Evolutionary conservation across 176 grass and related monocot genomes (phyloP).

Genomic region (Oryza coarctata): DNA sequence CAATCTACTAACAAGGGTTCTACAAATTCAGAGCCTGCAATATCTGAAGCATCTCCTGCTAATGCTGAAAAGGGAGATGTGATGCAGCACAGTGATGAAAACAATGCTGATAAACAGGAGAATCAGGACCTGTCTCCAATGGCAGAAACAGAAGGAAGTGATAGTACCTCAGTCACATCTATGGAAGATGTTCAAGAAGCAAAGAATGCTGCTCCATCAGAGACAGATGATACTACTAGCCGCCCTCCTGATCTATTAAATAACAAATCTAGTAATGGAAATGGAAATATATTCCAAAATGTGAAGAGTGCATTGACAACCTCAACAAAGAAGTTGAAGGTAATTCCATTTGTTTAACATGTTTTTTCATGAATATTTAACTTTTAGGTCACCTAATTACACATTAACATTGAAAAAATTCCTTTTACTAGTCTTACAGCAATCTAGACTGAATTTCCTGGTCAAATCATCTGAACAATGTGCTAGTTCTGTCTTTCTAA

Average conservation of each 20-base stretch:
- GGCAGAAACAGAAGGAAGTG: conserved; percentile 34
- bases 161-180: conserved; percentile 35
- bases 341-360: not conserved
- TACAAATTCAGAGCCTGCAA: conserved; percentile 28
- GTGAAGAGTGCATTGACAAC: conserved; percentile 28
- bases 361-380: not conserved
- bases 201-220: conserved; percentile 32
- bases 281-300: conserved; percentile 34
- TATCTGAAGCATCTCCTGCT: not conserved
- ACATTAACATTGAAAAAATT: not conserved
- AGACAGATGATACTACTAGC: conserved; percentile 26
- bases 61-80: not conserved
- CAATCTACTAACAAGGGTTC: conserved; percentile 10
- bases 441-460: not conserved
- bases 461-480: not conserved
- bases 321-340: conserved; percentile 44
- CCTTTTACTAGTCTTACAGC: not conserved
- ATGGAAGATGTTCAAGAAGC: conserved; percentile 36
- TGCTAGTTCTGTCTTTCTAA: not conserved
- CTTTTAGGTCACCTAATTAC: too few species aligned
- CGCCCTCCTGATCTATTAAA: conserved; percentile 33
- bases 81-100: conserved; percentile 20
- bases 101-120: conserved; percentile 28
- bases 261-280: conserved; percentile 30
- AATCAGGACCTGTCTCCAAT: conserved; percentile 20